A percentile compares a stretch with the other conserved stretches of the same genome.
These are phyloP conservation scores for Talaromyces sp. DNA, from an alignment of 2,329 filamentous ascomycete genomes.

Conservation along the genomic window DNA sequence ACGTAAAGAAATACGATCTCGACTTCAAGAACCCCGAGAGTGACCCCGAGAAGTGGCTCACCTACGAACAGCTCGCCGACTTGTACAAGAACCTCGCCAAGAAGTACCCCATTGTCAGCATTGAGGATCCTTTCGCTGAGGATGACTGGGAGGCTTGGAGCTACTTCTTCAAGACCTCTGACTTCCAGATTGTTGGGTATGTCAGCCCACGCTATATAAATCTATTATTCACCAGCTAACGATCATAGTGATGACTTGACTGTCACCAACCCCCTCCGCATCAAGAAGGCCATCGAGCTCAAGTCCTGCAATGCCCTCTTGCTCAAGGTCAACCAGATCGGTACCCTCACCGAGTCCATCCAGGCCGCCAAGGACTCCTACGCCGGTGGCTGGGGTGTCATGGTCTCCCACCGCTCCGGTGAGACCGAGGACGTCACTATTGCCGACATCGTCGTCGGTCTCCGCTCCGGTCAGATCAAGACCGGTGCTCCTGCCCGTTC, in stretches of 20 bases:
- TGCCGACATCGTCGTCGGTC: conserved; percentile 94
- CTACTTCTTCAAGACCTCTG: conserved; percentile 99
- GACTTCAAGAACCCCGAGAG: conserved; percentile 99
- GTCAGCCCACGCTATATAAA: conserved; percentile 19
- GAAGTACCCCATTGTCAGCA: conserved; percentile 98
- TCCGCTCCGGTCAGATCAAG: conserved; percentile 98
- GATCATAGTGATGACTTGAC: conserved; percentile 78
- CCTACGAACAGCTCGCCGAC: conserved; percentile 92
- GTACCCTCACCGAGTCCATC: conserved; percentile 97
- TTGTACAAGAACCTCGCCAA: conserved; percentile 81
- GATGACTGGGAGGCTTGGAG: conserved; percentile 99
- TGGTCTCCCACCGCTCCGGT: conserved; percentile 98
- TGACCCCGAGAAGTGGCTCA: conserved; percentile 96
- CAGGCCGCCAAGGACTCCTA: conserved; percentile 99
- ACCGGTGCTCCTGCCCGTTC: conserved; percentile 93
- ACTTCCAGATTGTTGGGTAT: conserved; percentile 90
- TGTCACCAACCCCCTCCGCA: conserved; percentile 96
- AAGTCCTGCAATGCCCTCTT: conserved; percentile 98
- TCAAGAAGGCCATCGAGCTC: conserved; percentile 99
- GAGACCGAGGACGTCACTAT: conserved; percentile 99
- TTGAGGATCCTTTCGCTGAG: conserved; percentile 99
- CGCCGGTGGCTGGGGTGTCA: conserved; percentile 93
- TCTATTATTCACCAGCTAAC: conserved; percentile 5
- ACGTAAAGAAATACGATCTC: conserved; percentile 98
- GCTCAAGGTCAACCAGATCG: conserved; percentile 99